These are phyloP conservation scores for Gossypium ekmanianum DNA, from an alignment of 345 rosid genomes.

Conservation along the genomic window DNA sequence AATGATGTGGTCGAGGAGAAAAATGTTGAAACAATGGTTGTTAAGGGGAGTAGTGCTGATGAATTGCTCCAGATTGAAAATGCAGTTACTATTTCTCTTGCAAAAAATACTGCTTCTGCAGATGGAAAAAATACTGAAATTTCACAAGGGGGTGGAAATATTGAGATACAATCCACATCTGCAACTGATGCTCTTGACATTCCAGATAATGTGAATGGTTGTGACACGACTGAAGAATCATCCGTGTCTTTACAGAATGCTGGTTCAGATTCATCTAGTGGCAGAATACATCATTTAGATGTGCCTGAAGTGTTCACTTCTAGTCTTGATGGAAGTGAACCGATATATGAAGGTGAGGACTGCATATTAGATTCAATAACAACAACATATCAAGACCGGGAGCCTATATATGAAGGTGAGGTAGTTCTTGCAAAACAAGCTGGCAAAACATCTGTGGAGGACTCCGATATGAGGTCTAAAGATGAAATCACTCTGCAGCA, in stretches of 20 bases:
- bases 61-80: slow-evolving; percentile 28
- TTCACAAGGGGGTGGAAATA: slow-evolving; percentile 22
- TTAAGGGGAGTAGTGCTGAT: slow-evolving; percentile 23
- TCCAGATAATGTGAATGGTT: slow-evolving; percentile 34
- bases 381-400: slow-evolving; percentile 49
- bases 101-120: slow-evolving; percentile 24
- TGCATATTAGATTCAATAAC: slow-evolving; percentile 67
- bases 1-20: slow-evolving; percentile 30
- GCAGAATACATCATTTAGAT: slow-evolving; percentile 45
- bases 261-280: slow-evolving; percentile 49
- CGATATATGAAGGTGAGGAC: slow-evolving; percentile 97
- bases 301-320: slow-evolving; percentile 46
- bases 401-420: slow-evolving; percentile 98
- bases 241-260: slow-evolving; percentile 30
- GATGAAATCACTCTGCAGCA: slow-evolving; percentile 68
- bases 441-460: slow-evolving; percentile 46
- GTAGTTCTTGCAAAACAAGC: slow-evolving; percentile 75
- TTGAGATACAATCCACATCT: slow-evolving; percentile 25
- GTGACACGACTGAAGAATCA: slow-evolving; percentile 18
- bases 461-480: slow-evolving; percentile 32
- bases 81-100: slow-evolving; percentile 25
- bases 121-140: slow-evolving; percentile 22
- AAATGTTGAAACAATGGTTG: slow-evolving; percentile 26
- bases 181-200: slow-evolving; percentile 28
- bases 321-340: slow-evolving; percentile 70